Conservation (phyloP, 225 moss, liverwort and hornwort species). For the Physcomitrium patens region DNA sequence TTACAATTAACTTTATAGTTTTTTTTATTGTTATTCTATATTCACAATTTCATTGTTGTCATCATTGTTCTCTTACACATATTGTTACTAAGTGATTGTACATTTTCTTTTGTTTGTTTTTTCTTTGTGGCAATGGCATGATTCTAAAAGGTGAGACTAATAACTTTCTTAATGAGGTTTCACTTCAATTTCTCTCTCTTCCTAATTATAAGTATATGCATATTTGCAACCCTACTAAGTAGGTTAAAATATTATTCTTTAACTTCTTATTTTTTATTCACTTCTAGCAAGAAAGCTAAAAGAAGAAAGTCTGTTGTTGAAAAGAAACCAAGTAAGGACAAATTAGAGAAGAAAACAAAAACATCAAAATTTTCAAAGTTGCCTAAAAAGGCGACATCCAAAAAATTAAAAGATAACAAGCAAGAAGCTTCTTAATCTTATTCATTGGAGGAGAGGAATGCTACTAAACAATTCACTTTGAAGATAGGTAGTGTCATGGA, state of each 20-base stretch:
- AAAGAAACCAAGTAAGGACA: slow-evolving; percentile 43
- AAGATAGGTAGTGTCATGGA: no score
- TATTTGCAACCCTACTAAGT: background rate
- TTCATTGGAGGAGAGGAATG: slow-evolving; percentile 41
- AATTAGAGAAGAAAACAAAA: slow-evolving; percentile 42
- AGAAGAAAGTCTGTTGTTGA: slow-evolving; percentile 47
- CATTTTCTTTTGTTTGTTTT: no score
- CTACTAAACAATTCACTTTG: slow-evolving; percentile 24
- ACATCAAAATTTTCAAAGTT: slow-evolving; percentile 34
- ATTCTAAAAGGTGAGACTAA: slow-evolving; percentile 55
- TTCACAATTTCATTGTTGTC: no score
- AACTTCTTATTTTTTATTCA: slow-evolving; percentile 31
- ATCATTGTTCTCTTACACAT: no score
- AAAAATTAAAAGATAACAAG: slow-evolving; percentile 29
- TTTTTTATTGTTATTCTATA: no score
- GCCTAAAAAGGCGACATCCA: slow-evolving; percentile 34
- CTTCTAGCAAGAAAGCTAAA: slow-evolving; percentile 50
- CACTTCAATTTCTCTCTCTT: no score
- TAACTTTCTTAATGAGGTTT: no score
- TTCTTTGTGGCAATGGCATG: no score
- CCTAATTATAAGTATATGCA: no score
- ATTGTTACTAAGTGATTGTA: no score
- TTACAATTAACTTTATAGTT: no score
- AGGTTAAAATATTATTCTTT: slow-evolving; percentile 6
- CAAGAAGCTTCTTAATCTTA: slow-evolving; percentile 28